phyloP scores from a whole-genome alignment of 2,329 filamentous ascomycete species.

The Fusarium domesticum region DNA sequence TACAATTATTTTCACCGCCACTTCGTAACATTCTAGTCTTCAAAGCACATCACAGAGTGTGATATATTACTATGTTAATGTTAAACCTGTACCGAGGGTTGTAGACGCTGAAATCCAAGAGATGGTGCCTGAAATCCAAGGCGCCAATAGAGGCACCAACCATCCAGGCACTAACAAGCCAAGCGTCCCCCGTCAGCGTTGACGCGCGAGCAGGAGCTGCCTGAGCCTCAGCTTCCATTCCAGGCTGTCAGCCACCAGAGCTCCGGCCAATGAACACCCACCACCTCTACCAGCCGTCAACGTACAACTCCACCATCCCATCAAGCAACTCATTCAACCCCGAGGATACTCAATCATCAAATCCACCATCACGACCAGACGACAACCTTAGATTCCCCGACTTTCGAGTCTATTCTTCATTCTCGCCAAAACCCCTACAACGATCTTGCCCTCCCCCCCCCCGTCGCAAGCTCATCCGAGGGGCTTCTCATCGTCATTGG shows the following conservation, averaged over 20 bases:
- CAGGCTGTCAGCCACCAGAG: constrained; percentile 17
- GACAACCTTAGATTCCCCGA: neutral
- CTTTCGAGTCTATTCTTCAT: neutral
- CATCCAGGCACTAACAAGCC: constrained; percentile 11
- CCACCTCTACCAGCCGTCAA: constrained; percentile 8
- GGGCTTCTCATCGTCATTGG: constrained; percentile 1
- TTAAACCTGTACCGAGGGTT: too few species aligned
- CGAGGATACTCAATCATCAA: neutral
- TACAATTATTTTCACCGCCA: too few species aligned
- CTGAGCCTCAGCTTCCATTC: constrained; percentile 33
- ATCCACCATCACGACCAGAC: neutral
- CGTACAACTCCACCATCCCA: constrained; percentile 5
- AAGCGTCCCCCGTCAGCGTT: constrained; percentile 25
- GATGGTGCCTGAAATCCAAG: neutral
- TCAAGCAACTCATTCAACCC: constrained; percentile 7
- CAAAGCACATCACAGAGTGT: too few species aligned
- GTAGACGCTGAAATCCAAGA: too few species aligned
- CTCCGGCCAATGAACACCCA: constrained; percentile 19
- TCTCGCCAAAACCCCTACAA: too few species aligned
- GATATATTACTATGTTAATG: too few species aligned
- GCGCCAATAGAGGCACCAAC: constrained; percentile 1
- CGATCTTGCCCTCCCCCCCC: too few species aligned
- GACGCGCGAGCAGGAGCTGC: constrained; percentile 45
- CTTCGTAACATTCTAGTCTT: too few species aligned
- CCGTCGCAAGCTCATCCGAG: neutral